Evolutionary conservation across 1,284 basidiomycete genomes (phyloP).

Genomic region (Pseudomicrostroma phylloplanum): DNA sequence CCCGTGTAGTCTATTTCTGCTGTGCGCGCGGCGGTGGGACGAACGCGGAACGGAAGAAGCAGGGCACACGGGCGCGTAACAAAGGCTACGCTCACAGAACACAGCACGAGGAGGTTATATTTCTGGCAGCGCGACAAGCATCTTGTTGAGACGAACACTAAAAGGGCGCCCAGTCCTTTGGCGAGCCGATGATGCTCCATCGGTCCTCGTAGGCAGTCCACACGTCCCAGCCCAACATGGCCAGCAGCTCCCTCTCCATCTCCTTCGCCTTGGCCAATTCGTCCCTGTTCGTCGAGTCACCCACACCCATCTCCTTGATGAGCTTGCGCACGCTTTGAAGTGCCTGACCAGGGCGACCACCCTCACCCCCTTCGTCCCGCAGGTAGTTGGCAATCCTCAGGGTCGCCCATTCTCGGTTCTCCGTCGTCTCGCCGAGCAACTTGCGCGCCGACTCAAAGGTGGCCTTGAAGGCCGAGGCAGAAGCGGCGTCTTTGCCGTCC

Average conservation of each 20-base stretch:
- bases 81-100: no score
- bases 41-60: no score
- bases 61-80: no score
- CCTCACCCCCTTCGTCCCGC: background rate
- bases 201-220: constrained; percentile 13
- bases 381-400: background rate
- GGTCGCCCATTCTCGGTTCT: background rate
- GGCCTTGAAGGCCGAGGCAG: background rate
- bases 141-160: background rate
- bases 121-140: no score
- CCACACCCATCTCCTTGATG: constrained; percentile 40
- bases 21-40: no score
- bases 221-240: constrained; percentile 19
- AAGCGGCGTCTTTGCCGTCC: background rate
- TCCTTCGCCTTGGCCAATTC: constrained; percentile 33
- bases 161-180: constrained; percentile 14
- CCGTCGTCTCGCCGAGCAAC: constrained; percentile 1
- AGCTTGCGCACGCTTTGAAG: constrained; percentile 35
- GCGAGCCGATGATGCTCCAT: constrained; percentile 7
- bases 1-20: no score
- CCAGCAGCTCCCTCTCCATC: constrained; percentile 27
- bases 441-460: constrained; percentile 3
- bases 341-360: constrained; percentile 32
- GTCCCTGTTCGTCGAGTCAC: constrained; percentile 24
- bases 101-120: no score